Conservation (phyloP, 2,329 filamentous ascomycete genomes). For the Nakataea oryzae region DNA sequence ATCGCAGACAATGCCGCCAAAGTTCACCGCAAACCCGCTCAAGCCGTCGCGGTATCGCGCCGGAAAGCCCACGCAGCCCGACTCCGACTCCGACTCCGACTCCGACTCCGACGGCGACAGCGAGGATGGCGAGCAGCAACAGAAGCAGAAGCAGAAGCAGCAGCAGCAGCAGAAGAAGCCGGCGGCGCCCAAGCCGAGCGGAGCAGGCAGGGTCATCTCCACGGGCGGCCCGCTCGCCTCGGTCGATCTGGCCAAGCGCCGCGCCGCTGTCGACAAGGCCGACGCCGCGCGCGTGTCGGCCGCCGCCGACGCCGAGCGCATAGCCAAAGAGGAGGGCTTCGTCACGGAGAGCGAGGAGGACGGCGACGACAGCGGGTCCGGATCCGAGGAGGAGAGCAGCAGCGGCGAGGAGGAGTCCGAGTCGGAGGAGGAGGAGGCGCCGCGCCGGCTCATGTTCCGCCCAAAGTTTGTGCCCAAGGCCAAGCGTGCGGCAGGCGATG, state of each 20-base stretch:
- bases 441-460: slow-evolving; percentile 46
- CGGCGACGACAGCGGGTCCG: slow-evolving; percentile 25
- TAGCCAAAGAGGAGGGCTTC: slow-evolving; percentile 50
- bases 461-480: slow-evolving; percentile 55
- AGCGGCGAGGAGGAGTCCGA: slow-evolving; percentile 26
- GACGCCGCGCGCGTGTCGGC: neutral
- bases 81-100: slow-evolving; percentile 40
- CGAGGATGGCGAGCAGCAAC: slow-evolving; percentile 19
- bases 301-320: slow-evolving; percentile 29
- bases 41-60: slow-evolving; percentile 75
- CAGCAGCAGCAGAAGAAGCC: slow-evolving; percentile 12
- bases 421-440: slow-evolving; percentile 44
- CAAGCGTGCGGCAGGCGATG: slow-evolving; percentile 26
- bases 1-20: slow-evolving; percentile 48
- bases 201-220: slow-evolving; percentile 46
- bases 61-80: slow-evolving; percentile 57
- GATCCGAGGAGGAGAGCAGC: slow-evolving; percentile 13
- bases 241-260: slow-evolving; percentile 1
- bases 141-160: slow-evolving; percentile 14
- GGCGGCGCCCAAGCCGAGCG: slow-evolving; percentile 31
- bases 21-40: slow-evolving; percentile 87
- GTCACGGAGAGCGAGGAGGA: slow-evolving; percentile 45
- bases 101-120: slow-evolving; percentile 26
- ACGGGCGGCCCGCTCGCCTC: slow-evolving; percentile 12
- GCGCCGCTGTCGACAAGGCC: neutral